Conservation (phyloP, 73 alveolate genomes). For the Stentor roeselii region DNA sequence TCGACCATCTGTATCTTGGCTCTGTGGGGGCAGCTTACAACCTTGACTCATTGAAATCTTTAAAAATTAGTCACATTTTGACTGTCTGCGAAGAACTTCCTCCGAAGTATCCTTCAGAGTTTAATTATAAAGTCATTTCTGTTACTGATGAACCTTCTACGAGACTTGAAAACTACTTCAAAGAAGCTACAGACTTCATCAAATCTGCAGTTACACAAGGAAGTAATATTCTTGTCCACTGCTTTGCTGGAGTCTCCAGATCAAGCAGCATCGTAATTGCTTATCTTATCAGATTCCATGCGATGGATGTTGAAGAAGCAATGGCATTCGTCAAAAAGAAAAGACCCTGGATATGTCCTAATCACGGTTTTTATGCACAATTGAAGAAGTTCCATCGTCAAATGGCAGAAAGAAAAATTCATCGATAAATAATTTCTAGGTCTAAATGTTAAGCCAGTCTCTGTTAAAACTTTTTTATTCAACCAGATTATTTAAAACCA, state of each 20-base stretch:
- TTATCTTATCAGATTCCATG: constrained; percentile 64
- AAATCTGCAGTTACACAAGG: constrained; percentile 58
- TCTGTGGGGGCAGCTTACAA: constrained; percentile 13
- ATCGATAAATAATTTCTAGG: too few species aligned
- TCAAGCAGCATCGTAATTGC: constrained; percentile 78
- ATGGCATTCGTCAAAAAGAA: constrained; percentile 59
- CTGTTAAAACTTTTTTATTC: neutral
- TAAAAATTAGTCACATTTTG: neutral
- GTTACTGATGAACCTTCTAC: neutral
- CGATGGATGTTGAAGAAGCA: constrained; percentile 68
- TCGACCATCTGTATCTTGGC: neutral
- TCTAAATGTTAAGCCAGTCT: too few species aligned
- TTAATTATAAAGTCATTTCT: neutral
- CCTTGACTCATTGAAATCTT: neutral
- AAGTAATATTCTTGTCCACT: constrained; percentile 73
- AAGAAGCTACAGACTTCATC: neutral
- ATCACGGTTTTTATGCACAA: constrained; percentile 72
- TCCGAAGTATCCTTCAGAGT: neutral
- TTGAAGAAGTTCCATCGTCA: constrained; percentile 61
- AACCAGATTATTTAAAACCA: too few species aligned
- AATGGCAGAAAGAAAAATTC: too few species aligned
- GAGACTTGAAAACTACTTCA: neutral
- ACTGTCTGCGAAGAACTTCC: neutral
- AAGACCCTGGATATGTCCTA: constrained; percentile 75
- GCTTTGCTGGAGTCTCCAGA: constrained; percentile 87